A percentile compares a stretch with the other conserved stretches of the same genome.
Evolutionary conservation across 352 stramenopile genomes (phyloP).

Genomic region (Globisporangium carolinianum): DNA sequence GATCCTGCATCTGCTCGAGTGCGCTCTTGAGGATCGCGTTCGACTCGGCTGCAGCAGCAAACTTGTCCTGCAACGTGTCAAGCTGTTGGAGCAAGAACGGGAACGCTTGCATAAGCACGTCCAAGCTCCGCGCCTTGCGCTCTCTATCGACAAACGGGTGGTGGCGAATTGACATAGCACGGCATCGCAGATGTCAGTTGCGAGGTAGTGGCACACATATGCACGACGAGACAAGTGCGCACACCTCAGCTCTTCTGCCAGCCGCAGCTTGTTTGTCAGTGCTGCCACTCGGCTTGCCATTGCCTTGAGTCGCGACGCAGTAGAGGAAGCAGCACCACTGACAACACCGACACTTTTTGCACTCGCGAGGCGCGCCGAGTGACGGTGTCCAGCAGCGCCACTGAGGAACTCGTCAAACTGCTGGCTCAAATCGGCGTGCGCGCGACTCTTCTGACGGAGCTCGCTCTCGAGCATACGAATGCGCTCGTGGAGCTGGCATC

Average conservation of each 20-base stretch:
- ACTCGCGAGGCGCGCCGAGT: neutral
- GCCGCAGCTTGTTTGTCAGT: conserved; percentile 28
- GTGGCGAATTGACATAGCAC: neutral
- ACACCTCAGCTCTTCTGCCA: conserved; percentile 31
- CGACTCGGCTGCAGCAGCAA: conserved; percentile 30
- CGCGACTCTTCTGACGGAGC: conserved; percentile 24
- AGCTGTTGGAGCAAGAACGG: conserved; percentile 37
- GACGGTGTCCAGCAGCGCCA: neutral
- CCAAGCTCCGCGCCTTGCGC: conserved; percentile 31
- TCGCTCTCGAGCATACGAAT: conserved; percentile 40
- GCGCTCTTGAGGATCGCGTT: conserved; percentile 44
- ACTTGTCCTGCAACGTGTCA: conserved; percentile 43
- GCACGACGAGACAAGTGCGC: neutral
- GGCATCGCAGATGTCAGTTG: neutral
- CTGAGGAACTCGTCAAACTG: conserved; percentile 23
- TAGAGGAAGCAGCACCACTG: conserved; percentile 2
- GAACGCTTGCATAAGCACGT: conserved; percentile 35
- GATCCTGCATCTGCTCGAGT: conserved; percentile 32
- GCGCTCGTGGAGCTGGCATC: conserved; percentile 23
- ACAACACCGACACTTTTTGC: neutral
- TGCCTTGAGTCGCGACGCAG: conserved; percentile 2
- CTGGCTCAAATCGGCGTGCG: conserved; percentile 25
- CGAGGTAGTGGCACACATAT: neutral
- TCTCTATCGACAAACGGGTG: conserved; percentile 21
- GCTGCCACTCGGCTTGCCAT: conserved; percentile 18